phyloP scores from a whole-genome alignment of 2,329 filamentous ascomycete genomes.

The Cladorrhinum sp. region DNA sequence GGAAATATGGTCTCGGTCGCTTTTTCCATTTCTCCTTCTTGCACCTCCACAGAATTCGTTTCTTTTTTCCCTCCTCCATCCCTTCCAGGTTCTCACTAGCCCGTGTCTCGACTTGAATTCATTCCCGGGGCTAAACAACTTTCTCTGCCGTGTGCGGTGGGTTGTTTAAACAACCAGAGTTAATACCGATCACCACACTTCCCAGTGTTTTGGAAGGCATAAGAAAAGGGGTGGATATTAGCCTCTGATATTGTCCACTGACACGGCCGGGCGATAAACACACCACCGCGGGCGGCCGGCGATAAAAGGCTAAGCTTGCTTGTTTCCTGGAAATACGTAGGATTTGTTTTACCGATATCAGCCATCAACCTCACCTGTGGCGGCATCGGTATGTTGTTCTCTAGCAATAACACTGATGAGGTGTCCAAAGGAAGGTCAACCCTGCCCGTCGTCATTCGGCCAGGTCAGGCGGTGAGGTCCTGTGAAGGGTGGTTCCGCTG shows the following conservation, averaged over 20 bases:
- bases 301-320: conserved; percentile 7
- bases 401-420: not conserved
- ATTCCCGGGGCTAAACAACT: conserved; percentile 1
- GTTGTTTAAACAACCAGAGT: conserved; percentile 11
- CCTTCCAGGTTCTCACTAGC: not conserved
- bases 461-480: conserved; percentile 15
- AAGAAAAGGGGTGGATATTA: conserved; percentile 6
- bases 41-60: not conserved
- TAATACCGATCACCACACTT: conserved; percentile 19
- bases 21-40: not conserved
- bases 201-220: conserved; percentile 8
- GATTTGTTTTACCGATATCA: conserved; percentile 4
- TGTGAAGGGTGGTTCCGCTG: not conserved
- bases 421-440: not conserved
- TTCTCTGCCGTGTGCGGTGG: conserved; percentile 2
- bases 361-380: not conserved
- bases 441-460: not conserved
- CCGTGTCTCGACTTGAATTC: not conserved
- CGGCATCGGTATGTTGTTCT: not conserved
- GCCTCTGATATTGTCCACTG: conserved; percentile 11
- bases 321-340: not conserved
- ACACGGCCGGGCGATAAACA: not conserved
- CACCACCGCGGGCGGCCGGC: not conserved
- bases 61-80: not conserved
- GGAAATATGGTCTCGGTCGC: not conserved